Evolutionary conservation across 257 asterid species (phyloP).

Genomic region (Fraxinus pennsylvanica): DNA sequence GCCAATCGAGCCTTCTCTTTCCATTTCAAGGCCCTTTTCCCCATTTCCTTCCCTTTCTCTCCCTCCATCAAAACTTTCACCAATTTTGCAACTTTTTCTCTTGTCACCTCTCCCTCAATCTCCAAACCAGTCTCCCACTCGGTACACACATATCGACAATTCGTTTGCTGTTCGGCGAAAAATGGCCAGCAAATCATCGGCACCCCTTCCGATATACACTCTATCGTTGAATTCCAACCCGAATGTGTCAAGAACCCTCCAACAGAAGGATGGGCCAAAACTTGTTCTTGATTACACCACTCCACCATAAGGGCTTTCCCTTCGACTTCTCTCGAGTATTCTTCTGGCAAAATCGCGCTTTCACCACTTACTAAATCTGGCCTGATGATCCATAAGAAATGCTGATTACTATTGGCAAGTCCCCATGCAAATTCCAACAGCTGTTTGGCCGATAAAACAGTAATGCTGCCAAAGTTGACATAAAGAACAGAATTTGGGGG

Average conservation of each 20-base stretch:
- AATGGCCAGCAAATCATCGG: slow-evolving; percentile 81
- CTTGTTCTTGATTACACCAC: slow-evolving; percentile 68
- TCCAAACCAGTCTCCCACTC: slow-evolving; percentile 60
- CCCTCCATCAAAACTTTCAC: slow-evolving; percentile 66
- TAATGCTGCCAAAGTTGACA: slow-evolving; percentile 71
- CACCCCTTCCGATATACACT: slow-evolving; percentile 53
- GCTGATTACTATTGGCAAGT: slow-evolving; percentile 45
- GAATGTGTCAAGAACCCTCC: slow-evolving; percentile 64
- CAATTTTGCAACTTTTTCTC: slow-evolving; percentile 51
- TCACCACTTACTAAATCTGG: slow-evolving; percentile 61
- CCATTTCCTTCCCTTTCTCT: slow-evolving; percentile 54
- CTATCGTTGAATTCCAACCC: slow-evolving; percentile 70
- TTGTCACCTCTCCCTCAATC: slow-evolving; percentile 48
- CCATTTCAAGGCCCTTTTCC: slow-evolving; percentile 54
- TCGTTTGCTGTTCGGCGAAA: slow-evolving; percentile 70
- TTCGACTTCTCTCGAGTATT: slow-evolving; percentile 41
- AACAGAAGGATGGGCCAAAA: slow-evolving; percentile 46
- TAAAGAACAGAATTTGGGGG: slow-evolving; percentile 58
- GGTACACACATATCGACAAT: slow-evolving; percentile 48
- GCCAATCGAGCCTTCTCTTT: slow-evolving; percentile 46
- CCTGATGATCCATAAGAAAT: slow-evolving; percentile 63
- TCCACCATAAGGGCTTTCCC: slow-evolving; percentile 55
- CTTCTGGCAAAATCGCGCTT: slow-evolving; percentile 41
- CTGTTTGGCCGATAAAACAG: slow-evolving; percentile 46
- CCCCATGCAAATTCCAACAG: slow-evolving; percentile 75